These are phyloP conservation scores for Clonostachys solani DNA, from an alignment of 2,329 filamentous ascomycete genomes.

Conservation along the genomic window DNA sequence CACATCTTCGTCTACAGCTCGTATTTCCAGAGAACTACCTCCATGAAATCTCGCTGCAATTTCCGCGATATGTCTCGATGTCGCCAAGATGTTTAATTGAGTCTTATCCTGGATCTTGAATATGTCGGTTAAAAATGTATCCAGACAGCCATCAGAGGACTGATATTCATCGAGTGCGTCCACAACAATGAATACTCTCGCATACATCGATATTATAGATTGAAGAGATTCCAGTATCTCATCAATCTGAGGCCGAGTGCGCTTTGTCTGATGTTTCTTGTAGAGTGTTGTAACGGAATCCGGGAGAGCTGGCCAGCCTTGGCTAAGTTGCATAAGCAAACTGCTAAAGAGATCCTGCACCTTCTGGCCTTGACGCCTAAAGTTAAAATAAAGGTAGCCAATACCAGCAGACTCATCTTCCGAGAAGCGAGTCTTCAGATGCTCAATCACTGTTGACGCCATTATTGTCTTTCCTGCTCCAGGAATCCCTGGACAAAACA, in stretches of 20 bases:
- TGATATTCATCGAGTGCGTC: conserved; percentile 18
- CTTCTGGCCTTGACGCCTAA: conserved; percentile 29
- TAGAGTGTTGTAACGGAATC: conserved; percentile 18
- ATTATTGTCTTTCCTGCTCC: conserved; percentile 1
- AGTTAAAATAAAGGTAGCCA: conserved; percentile 43
- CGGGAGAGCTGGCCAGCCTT: conserved; percentile 14
- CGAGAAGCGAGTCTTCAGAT: conserved; percentile 20
- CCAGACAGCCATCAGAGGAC: neutral
- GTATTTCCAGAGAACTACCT: conserved; percentile 3
- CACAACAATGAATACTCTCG: conserved; percentile 7
- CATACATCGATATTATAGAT: neutral
- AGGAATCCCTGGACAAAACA: conserved; percentile 1
- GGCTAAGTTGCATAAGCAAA: conserved; percentile 29
- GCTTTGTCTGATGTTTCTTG: conserved; percentile 5
- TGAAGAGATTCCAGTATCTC: conserved; percentile 3
- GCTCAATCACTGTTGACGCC: conserved; percentile 29
- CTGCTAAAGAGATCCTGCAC: conserved; percentile 18
- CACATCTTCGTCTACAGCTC: conserved; percentile 8
- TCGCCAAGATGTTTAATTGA: conserved; percentile 10
- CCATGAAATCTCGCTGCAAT: conserved; percentile 4
- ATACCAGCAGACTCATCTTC: conserved; percentile 21
- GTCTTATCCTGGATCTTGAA: neutral
- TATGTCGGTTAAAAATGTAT: conserved; percentile 1
- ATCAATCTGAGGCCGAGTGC: neutral
- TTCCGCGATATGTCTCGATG: conserved; percentile 10